phyloP scores from a whole-genome alignment of 257 asterid genomes.

The Jaltomata sinuosa region DNA sequence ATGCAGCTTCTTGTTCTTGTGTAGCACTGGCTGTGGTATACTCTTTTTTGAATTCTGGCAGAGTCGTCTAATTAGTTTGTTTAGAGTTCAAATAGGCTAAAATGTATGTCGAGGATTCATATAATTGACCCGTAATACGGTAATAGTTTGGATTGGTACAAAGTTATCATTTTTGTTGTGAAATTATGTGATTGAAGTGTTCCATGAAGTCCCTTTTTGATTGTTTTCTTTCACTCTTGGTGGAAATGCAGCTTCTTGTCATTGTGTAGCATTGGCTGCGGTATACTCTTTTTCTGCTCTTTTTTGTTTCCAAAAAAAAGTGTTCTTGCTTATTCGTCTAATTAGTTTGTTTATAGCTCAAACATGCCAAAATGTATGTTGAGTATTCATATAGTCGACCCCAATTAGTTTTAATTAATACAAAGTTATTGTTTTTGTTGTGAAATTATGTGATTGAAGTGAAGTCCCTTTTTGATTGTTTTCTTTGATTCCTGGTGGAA shows the following conservation, averaged over 20 bases:
- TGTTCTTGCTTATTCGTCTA: no score
- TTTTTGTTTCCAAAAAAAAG: no score
- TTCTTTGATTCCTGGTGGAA: neutral
- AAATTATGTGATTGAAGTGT: neutral
- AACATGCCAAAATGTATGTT: neutral
- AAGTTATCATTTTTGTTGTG: neutral
- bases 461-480: neutral
- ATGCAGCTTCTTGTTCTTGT: no score
- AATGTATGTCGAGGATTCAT: neutral
- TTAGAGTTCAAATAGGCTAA: neutral
- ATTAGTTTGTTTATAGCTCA: neutral
- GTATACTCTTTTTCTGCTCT: no score
- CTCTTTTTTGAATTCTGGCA: no score
- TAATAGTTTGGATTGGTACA: neutral
- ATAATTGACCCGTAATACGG: neutral
- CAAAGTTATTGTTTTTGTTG: neutral
- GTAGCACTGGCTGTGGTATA: no score
- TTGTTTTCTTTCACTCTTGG: no score
- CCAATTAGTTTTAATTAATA: neutral
- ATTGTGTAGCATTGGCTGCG: slow-evolving; percentile 57
- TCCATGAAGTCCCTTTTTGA: no score
- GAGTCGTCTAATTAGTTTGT: no score
- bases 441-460: neutral
- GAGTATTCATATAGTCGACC: neutral
- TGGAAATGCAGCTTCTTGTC: no score